A percentile compares a stretch with the other conserved stretches of the same genome.
These are phyloP conservation scores for Vitis vinifera DNA, from an alignment of 164 flowering plant species.

Conservation along the genomic window ASM3070453v1 NC_081813.1:6691001-6691500, in stretches of 20 bases:
- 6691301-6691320: constrained; percentile 62
- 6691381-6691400: not conserved
- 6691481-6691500: not conserved
- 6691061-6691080: constrained; percentile 35
- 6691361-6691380: constrained; percentile 49
- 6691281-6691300: constrained; percentile 44
- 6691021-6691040: constrained; percentile 56
- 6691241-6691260: constrained; percentile 73
- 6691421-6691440: constrained; percentile 4
- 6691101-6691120: constrained; percentile 32
- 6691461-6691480: not conserved
- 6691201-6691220: constrained; percentile 55
- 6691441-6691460: not conserved
- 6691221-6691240: constrained; percentile 59
- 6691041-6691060: constrained; percentile 46
- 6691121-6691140: constrained; percentile 38
- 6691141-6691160: constrained; percentile 47
- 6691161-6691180: constrained; percentile 59
- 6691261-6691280: constrained; percentile 60
- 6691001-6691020: constrained; percentile 60
- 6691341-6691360: constrained; percentile 77
- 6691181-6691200: constrained; percentile 45
- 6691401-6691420: not conserved
- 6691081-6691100: constrained; percentile 18
- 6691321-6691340: constrained; percentile 57